Evolutionary conservation across 768 basidiomycete genomes (phyloP).

Genomic region (Russula griseocarnosa): DNA sequence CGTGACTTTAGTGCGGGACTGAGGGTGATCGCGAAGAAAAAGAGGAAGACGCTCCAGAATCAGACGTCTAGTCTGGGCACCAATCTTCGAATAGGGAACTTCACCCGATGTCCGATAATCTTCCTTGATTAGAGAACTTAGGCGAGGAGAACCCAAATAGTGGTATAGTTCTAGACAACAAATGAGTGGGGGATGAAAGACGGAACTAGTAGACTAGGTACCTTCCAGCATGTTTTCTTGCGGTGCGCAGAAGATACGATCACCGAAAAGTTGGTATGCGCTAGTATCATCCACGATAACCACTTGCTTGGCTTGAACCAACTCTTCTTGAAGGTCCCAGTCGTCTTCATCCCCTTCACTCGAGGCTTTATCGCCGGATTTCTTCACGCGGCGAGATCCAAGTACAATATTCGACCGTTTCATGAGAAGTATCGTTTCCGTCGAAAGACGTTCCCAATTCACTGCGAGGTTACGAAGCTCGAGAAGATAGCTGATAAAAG

Average conservation of each 20-base stretch:
- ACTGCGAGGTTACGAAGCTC: slow-evolving; percentile 87
- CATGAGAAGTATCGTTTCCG: slow-evolving; percentile 58
- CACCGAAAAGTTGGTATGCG: slow-evolving; percentile 72
- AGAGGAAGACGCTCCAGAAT: slow-evolving; percentile 86
- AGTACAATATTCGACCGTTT: slow-evolving; percentile 67
- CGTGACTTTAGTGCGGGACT: slow-evolving; percentile 56
- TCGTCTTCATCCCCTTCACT: slow-evolving; percentile 64
- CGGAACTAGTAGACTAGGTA: slow-evolving; percentile 31
- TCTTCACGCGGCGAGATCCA: slow-evolving; percentile 59
- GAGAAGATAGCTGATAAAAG: slow-evolving; percentile 58
- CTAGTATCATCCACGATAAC: slow-evolving; percentile 86
- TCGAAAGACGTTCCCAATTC: slow-evolving; percentile 53
- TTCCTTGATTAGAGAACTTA: slow-evolving; percentile 72
- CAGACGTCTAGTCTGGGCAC: slow-evolving; percentile 52
- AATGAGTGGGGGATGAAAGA: background rate
- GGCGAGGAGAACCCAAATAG: slow-evolving; percentile 65
- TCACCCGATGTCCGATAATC: slow-evolving; percentile 63
- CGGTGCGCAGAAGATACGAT: slow-evolving; percentile 69
- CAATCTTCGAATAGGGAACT: slow-evolving; percentile 44
- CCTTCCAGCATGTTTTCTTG: slow-evolving; percentile 91
- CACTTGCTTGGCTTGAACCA: slow-evolving; percentile 64
- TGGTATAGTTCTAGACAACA: slow-evolving; percentile 62
- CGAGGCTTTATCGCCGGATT: slow-evolving; percentile 32
- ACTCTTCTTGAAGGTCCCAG: slow-evolving; percentile 68
- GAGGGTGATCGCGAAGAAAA: slow-evolving; percentile 86